Percentiles rank a stretch among this genome's conserved stretches.
phyloP scores from a whole-genome alignment of 1,284 basidiomycete species.

The Agaricales sp. region DNA sequence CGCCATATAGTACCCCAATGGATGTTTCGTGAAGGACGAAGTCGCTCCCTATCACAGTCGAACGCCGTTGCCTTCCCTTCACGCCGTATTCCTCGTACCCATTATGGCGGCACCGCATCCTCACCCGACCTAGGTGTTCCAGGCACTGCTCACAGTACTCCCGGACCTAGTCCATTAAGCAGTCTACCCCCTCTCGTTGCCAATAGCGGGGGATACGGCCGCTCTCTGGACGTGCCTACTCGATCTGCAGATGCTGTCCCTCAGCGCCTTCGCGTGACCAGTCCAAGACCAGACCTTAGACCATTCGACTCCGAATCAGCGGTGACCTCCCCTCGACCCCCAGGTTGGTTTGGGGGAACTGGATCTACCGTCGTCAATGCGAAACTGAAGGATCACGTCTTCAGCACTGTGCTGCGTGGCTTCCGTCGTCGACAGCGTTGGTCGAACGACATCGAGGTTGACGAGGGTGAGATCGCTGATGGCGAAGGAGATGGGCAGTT shows the following conservation, averaged over 20 bases:
- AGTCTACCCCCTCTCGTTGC: not conserved
- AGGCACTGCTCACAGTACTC: not conserved
- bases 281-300: constrained; percentile 24
- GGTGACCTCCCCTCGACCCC: constrained; percentile 23
- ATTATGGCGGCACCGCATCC: constrained; percentile 3
- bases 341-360: constrained; percentile 67
- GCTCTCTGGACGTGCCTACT: not conserved
- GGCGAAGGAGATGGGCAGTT: constrained; percentile 28
- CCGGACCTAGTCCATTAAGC: constrained; percentile 6
- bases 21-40: constrained; percentile 56
- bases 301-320: constrained; percentile 28
- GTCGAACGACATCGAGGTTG: constrained; percentile 34
- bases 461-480: constrained; percentile 35
- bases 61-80: not conserved
- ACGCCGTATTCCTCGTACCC: constrained; percentile 4
- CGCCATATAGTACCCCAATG: constrained; percentile 94
- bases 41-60: constrained; percentile 44
- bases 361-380: constrained; percentile 91
- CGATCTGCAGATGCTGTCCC: constrained; percentile 16
- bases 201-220: not conserved
- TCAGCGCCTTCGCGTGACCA: constrained; percentile 8
- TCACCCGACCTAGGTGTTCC: not conserved
- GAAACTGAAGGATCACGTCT: constrained; percentile 87
- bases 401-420: constrained; percentile 73
- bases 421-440: constrained; percentile 43